Percentiles rank a stretch among this genome's conserved stretches.
phyloP scores from a whole-genome alignment of 169 alveolate species.

The Plasmodium gallinaceum region DNA sequence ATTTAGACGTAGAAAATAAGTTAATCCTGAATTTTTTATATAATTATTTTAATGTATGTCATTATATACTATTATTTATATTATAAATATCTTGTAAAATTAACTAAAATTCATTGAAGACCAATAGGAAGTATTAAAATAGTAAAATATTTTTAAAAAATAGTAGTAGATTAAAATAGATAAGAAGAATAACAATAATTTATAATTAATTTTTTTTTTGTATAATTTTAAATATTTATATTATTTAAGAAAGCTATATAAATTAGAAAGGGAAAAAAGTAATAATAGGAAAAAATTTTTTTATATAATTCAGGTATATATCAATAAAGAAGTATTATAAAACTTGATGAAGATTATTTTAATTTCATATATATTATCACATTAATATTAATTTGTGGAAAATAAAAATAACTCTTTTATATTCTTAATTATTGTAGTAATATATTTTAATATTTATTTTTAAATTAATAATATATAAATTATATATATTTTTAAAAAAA shows the following conservation, averaged over 20 bases:
- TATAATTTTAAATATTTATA: background rate
- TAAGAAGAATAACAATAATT: background rate
- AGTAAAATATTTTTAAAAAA: background rate
- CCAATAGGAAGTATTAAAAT: background rate
- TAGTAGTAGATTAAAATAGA: background rate
- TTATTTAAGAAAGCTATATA: background rate
- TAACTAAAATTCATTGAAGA: background rate
- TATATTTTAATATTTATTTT: background rate
- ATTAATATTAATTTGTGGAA: no score
- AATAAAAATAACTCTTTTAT: no score
- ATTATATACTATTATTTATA: background rate
- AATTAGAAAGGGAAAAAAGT: background rate
- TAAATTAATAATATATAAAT: background rate
- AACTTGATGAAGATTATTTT: no score
- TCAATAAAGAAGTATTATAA: no score
- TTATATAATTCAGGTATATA: no score
- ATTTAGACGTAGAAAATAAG: background rate
- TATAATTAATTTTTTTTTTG: background rate
- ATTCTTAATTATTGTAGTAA: background rate
- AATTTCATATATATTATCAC: no score
- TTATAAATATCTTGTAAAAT: background rate
- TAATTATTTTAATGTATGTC: background rate
- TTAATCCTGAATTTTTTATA: background rate
- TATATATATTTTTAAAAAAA: background rate
- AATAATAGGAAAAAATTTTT: background rate